Evolutionary conservation across 2,329 filamentous ascomycete species (phyloP), one percentile per base, ranked within the genome.

Genomic region (Colletotrichum sp.): DNA sequence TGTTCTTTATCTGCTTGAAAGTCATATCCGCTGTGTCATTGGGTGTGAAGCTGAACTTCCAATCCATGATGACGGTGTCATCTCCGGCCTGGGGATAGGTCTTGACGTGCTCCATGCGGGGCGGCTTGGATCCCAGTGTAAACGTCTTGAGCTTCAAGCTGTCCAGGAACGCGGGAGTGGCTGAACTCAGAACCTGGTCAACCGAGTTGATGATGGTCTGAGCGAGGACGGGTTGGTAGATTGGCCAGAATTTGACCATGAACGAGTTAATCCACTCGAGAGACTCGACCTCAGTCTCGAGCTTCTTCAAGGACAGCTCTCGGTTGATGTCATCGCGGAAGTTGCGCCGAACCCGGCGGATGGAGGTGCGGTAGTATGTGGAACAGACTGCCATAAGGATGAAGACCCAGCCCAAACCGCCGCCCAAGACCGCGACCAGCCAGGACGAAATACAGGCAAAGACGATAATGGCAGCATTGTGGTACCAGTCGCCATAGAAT

Each of bases 181-280:
- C 93, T 1, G 95, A 96, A 82, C 96, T 98, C 72, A 99, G 89
- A 66, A 99, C 96, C 87, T 98, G 97, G 81, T 99, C 97, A 64
- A 98, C 97, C 0, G 96, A 96, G 83, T 93, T 95, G 85, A 98
- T 94, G 80, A 99, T 94, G 27, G 95, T 97, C 79, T 97, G 93
- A 76, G 96, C 96, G 15, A 99, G 91, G 12, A 98, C 95, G 2
- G 97, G 97, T 71, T 97, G 95, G 83, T 98, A 98, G 81, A 99
- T 99, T 77, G 97, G 97, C 97, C 97, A 99, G 87, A 99, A 99
- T 84, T 99, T 99, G 86, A 97, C 93, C 80, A 99, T 84, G 87
- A 99, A 99, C 80, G 95, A 98, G 89, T 99, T 99, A 85, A 99
- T 98, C 97, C 97, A 99, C 85, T 99, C 97, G 65, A 99, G 88